Percentiles rank a stretch among this genome's conserved stretches.
Conservation (phyloP, 768 basidiomycete species). For the Hypholoma fasciculare region DNA sequence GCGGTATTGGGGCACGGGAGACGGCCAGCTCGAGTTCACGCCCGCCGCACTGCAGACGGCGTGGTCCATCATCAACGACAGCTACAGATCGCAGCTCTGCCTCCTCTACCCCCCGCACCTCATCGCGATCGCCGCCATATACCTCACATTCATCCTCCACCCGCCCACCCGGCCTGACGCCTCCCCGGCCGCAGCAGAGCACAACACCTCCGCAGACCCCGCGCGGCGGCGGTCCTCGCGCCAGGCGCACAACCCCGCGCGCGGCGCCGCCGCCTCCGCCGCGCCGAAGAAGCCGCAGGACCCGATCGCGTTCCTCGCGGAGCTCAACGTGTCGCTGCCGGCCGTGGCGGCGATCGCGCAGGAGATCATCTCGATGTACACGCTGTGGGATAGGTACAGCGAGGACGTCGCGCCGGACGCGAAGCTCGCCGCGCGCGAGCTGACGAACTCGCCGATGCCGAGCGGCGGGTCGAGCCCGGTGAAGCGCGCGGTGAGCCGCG, state of each 20-base stretch:
- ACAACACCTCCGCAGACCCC: conserved; percentile 9
- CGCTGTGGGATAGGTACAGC: conserved; percentile 84
- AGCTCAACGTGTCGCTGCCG: conserved; percentile 81
- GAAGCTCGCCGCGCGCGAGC: conserved; percentile 21
- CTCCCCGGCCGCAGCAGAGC: conserved; percentile 7
- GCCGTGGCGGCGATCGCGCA: conserved; percentile 84
- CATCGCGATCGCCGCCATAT: conserved; percentile 90
- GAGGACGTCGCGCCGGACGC: conserved; percentile 54
- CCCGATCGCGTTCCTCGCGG: conserved; percentile 79
- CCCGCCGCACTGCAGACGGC: conserved; percentile 82
- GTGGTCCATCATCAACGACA: conserved; percentile 99
- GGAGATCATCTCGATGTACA: conserved; percentile 88
- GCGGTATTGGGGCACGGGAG: conserved; percentile 79
- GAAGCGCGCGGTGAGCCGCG: conserved; percentile 26
- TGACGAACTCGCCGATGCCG: conserved; percentile 28
- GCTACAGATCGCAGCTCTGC: conserved; percentile 89
- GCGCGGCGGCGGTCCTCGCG: conserved; percentile 36
- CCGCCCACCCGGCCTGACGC: conserved; percentile 43
- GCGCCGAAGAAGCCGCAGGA: conserved; percentile 54
- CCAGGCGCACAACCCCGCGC: conserved; percentile 27
- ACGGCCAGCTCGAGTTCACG: conserved; percentile 77
- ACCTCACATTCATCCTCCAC: conserved; percentile 82
- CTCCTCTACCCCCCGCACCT: conserved; percentile 95
- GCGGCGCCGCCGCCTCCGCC: conserved; percentile 21
- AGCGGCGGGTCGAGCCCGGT: conserved; percentile 18